Conservation (phyloP, 495 filamentous ascomycete species). For the Extremus antarcticus region DNA sequence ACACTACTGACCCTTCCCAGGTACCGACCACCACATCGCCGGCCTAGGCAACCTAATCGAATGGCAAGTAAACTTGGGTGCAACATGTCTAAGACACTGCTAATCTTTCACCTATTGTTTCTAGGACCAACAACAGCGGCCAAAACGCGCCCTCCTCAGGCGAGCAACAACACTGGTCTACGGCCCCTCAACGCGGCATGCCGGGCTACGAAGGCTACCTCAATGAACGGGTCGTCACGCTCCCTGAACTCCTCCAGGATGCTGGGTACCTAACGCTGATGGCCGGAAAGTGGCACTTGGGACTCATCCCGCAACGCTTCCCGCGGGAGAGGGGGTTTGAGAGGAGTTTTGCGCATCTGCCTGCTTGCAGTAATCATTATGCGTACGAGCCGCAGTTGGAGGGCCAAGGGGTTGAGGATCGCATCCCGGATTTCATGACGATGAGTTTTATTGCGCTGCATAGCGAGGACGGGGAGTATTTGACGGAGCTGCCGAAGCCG, state of each 20-base stretch:
- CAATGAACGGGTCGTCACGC: slow-evolving; percentile 49
- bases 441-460: slow-evolving; percentile 41
- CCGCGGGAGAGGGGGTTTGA: slow-evolving; percentile 25
- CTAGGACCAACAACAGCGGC: slow-evolving; percentile 23
- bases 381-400: slow-evolving; percentile 44
- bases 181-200: slow-evolving; percentile 35
- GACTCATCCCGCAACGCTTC: slow-evolving; percentile 23
- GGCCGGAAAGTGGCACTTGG: slow-evolving; percentile 49
- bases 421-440: slow-evolving; percentile 28
- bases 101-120: too few relatives aligned
- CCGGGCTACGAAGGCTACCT: slow-evolving; percentile 58
- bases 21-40: slow-evolving; percentile 44
- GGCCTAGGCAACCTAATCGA: slow-evolving; percentile 39
- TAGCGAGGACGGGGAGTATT: slow-evolving; percentile 48
- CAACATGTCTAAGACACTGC: too few relatives aligned
- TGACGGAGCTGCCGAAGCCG: slow-evolving; percentile 37
- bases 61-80: too few relatives aligned
- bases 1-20: too few relatives aligned
- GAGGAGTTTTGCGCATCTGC: slow-evolving; percentile 42
- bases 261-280: slow-evolving; percentile 53
- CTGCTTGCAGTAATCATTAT: slow-evolving; percentile 52
- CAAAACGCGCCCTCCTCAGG: slow-evolving; percentile 31
- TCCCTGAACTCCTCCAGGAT: slow-evolving; percentile 52
- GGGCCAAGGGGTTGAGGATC: slow-evolving; percentile 5
- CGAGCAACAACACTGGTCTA: slow-evolving; percentile 24